Evolutionary conservation across 306 rosid species (phyloP), one percentile per base, ranked within the genome.

Genomic region (Ormosia semicastrata): DNA sequence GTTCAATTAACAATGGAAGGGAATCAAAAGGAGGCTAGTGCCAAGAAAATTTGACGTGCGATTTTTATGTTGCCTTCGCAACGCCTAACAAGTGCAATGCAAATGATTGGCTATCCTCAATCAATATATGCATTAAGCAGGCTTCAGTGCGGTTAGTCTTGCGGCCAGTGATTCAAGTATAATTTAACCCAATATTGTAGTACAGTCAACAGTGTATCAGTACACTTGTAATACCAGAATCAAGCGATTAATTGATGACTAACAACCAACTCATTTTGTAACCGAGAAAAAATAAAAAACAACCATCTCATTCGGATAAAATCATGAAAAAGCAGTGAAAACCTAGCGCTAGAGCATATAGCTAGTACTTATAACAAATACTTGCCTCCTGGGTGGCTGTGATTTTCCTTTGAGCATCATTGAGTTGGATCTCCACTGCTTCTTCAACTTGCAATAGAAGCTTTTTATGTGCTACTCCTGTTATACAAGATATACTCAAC

Each of bases 391-490:
- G 93, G 52, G 92, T 85, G 52, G 86, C 85, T 67, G 84, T 77
- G 81, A 95, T 87, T 89, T 84, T 93, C 80, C 81, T 89, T 76
- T 95, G 87, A 79, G 98, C 93, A 66, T 92, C 94, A 33, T 76
- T 85, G 75, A 95, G 88, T 87, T 87, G 89, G 82, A 80, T 70
- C 76, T 87, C 92, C 78, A 88, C 81, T 77, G 86, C 85, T 86
- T 81, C 91, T 89, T 95, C 97, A 88, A 85, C 91, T 89, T 92
- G 94, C 77, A 86, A 60, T 32, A 95, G 84, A 85, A 89, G 92
- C 89, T 91, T 93, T 54, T 86, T 82, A 53, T 95, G 92, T 67
- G 90, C 89, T 81, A 85, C 89, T 80, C 92, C 99, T 95, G 93
- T 15, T 71, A 78, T 63, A 68, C 67, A 69, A 75, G 67, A 74